These are phyloP conservation scores for Circinella minor DNA, from an alignment of 371 early-diverging fungal genomes.

Conservation along the genomic window DNA sequence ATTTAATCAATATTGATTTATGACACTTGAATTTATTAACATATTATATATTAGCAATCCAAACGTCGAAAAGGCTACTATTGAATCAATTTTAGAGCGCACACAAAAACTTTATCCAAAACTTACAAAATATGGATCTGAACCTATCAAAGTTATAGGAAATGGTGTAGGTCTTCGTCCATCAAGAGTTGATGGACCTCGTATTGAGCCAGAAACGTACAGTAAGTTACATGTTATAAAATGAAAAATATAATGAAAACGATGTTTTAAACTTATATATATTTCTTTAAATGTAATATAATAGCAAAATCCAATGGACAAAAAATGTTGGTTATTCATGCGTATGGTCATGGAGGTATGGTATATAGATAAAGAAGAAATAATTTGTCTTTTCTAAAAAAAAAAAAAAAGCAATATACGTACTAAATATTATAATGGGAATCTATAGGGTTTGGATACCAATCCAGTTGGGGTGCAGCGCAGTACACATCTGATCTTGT, in stretches of 20 bases:
- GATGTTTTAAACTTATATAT: too few relatives aligned
- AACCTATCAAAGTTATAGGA: conserved; percentile 58
- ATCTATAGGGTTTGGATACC: conserved; percentile 53
- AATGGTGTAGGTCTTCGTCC: conserved; percentile 77
- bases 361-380: too few relatives aligned
- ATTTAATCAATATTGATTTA: too few relatives aligned
- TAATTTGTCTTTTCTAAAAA: too few relatives aligned
- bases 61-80: conserved; percentile 26
- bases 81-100: conserved; percentile 22
- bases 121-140: conserved; percentile 27
- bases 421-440: neutral
- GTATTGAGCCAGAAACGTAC: conserved; percentile 66
- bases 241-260: neutral
- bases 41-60: conserved; percentile 25
- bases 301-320: conserved; percentile 30
- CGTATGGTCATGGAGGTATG: conserved; percentile 81
- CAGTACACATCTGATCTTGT: conserved; percentile 52
- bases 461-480: conserved; percentile 79
- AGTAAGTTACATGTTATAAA: conserved; percentile 31
- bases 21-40: neutral
- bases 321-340: conserved; percentile 63
- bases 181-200: conserved; percentile 64
- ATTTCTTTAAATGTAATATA: neutral
- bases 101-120: conserved; percentile 33
- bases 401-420: too few relatives aligned